These are phyloP conservation scores for Juglanconis sp. DNA, from an alignment of 2,329 filamentous ascomycete species.

Conservation along the genomic window DNA sequence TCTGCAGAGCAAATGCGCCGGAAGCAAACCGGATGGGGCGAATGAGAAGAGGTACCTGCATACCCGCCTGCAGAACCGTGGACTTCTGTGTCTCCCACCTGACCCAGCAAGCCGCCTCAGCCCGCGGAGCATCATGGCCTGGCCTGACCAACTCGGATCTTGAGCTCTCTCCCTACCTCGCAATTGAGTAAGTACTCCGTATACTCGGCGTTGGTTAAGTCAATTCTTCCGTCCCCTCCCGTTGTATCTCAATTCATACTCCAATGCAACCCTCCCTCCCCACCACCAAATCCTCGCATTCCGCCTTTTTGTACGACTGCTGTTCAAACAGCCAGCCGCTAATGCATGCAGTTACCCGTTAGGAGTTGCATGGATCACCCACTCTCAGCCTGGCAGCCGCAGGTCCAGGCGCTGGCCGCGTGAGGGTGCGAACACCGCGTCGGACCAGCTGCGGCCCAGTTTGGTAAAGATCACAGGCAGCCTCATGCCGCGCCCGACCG, in stretches of 20 bases:
- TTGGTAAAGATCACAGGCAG: not conserved
- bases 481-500: not conserved
- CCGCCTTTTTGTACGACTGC: slow-evolving; percentile 22
- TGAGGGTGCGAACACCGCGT: not conserved
- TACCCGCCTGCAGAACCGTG: slow-evolving; percentile 1
- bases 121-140: not conserved
- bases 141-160: not conserved
- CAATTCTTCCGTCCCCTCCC: not conserved
- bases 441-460: not conserved
- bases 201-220: not conserved
- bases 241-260: not conserved
- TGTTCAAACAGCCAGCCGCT: slow-evolving; percentile 27
- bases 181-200: not conserved
- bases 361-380: slow-evolving; percentile 9
- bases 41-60: not conserved
- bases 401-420: not conserved
- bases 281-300: not conserved
- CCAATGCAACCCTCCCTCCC: not conserved
- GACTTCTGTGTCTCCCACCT: not conserved
- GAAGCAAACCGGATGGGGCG: not conserved
- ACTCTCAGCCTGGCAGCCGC: not conserved
- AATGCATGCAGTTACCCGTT: slow-evolving; percentile 22
- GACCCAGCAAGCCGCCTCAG: not conserved
- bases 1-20: slow-evolving; percentile 6
- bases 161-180: not conserved